Evolutionary conservation across 1,284 basidiomycete species (phyloP).

Genomic region (Papiliotrema laurentii): DNA sequence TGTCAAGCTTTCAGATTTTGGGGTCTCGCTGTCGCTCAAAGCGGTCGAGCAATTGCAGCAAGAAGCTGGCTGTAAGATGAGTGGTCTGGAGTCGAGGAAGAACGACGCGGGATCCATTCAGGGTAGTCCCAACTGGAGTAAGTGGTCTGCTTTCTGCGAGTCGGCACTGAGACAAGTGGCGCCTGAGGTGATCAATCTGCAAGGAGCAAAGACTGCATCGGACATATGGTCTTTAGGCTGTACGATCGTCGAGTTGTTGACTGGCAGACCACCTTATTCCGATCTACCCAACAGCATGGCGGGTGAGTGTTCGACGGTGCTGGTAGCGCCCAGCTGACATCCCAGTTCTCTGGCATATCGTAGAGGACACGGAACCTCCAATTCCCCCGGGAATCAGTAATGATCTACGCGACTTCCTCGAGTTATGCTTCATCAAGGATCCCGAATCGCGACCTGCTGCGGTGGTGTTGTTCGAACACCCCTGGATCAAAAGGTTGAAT

Average conservation of each 20-base stretch:
- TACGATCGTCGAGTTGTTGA: conserved; percentile 87
- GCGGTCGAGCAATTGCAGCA: conserved; percentile 70
- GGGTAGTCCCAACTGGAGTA: conserved; percentile 92
- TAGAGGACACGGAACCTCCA: conserved; percentile 83
- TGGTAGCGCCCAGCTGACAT: neutral
- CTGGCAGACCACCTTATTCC: conserved; percentile 83
- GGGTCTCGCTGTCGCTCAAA: conserved; percentile 52
- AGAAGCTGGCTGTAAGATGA: conserved; percentile 49
- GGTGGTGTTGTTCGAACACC: conserved; percentile 76
- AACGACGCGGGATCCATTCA: conserved; percentile 52
- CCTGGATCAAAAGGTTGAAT: conserved; percentile 78
- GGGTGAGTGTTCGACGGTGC: conserved; percentile 51
- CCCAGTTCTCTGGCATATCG: conserved; percentile 91
- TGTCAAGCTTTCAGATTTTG: conserved; percentile 56
- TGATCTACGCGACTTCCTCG: conserved; percentile 70
- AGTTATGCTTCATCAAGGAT: conserved; percentile 82
- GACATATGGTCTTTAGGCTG: conserved; percentile 86
- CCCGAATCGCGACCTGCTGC: conserved; percentile 74
- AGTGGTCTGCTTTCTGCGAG: conserved; percentile 29
- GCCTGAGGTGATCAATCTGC: conserved; percentile 80
- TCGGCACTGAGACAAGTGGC: conserved; percentile 57
- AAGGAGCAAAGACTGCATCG: conserved; percentile 55
- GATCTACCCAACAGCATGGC: conserved; percentile 82
- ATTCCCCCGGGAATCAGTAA: conserved; percentile 72
- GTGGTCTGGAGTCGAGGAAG: too few species aligned